Evolutionary conservation across 257 asterid species (phyloP), one percentile per base, ranked within the genome.

Genomic region (Salvia hispanica): DNA sequence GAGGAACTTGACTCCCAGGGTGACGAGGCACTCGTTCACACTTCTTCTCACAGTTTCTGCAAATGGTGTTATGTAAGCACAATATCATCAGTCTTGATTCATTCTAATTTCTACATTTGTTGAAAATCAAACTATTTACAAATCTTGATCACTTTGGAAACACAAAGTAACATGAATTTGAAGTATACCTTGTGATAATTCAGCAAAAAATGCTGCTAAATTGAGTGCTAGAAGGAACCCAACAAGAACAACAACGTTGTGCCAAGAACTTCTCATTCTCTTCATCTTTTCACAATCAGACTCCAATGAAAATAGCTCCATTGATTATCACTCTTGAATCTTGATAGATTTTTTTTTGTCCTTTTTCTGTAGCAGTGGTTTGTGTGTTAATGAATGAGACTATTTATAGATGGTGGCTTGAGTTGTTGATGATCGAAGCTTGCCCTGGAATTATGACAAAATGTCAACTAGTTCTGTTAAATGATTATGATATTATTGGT

Each of bases 141-240:
- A 53, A 47, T 47, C 54, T 47, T 47, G 25, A 3, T 5, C 39
- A 4, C 39, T 34, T 5, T 34, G 1, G 6, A 34, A 34, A 14
- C 7, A 47, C 13, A 47, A 6, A 53, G 7, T 9, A 13, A 28
- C 16, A 10, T 25, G 16, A 55, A 55, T 31, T 4, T 4, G 5
- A 28, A 28, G 6, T 6, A 37, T 66, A 74, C 79, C 80, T 58
- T 21, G 25, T 66, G 79, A 74, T 14, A 74, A 16, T 71, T 74
- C 66, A 56, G 57, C 12, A 7, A 73, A 33, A 74, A 58, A 18
- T 64, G 71, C 61, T 45, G 74, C 76, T 36, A 71, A n/a, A 14
- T 61, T 78, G 72, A 74, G 69, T 50, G 72, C 45, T 53, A 71
- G 52, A 71, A 74, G 73, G 73, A 74, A 52, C 1, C 70, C 75